A percentile compares a stretch with the other conserved stretches of the same genome.
Conservation (phyloP, 1,284 basidiomycete genomes). For the Cutaneotrichosporon cavernicola region DNA sequence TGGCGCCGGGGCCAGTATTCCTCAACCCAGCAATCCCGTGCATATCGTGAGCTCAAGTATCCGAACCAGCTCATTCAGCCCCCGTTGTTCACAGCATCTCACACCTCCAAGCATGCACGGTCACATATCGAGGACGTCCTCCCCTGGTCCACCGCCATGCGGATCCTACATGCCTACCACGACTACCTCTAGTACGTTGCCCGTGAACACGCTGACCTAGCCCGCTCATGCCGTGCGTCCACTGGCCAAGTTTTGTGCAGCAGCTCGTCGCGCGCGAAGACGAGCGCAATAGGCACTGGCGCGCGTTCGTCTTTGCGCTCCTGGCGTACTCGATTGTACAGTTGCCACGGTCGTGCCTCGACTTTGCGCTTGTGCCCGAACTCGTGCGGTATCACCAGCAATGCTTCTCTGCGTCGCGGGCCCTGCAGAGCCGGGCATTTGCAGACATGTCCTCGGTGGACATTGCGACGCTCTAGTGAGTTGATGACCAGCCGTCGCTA, state of each 20-base stretch:
- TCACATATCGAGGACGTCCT: slow-evolving; percentile 1
- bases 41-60: not conserved
- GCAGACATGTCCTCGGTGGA: not conserved
- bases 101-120: not conserved
- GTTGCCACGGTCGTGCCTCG: not conserved
- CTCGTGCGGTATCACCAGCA: slow-evolving; percentile 1
- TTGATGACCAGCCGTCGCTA: not conserved
- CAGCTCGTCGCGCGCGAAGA: not conserved
- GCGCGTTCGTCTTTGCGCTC: not conserved
- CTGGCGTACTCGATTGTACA: slow-evolving; percentile 2
- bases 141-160: not conserved
- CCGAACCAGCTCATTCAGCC: not conserved
- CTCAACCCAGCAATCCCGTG: not conserved
- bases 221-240: slow-evolving; percentile 3
- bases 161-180: slow-evolving; percentile 3
- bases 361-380: not conserved
- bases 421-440: not conserved
- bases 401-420: not conserved
- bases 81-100: not conserved
- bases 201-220: not conserved
- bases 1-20: not conserved
- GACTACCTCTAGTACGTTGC: not conserved
- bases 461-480: slow-evolving; percentile 1
- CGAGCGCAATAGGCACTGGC: slow-evolving; percentile 1
- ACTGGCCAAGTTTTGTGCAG: slow-evolving; percentile 7